Evolutionary conservation across 2,329 filamentous ascomycete genomes (phyloP).

Genomic region (Fusarium liriodendri): DNA sequence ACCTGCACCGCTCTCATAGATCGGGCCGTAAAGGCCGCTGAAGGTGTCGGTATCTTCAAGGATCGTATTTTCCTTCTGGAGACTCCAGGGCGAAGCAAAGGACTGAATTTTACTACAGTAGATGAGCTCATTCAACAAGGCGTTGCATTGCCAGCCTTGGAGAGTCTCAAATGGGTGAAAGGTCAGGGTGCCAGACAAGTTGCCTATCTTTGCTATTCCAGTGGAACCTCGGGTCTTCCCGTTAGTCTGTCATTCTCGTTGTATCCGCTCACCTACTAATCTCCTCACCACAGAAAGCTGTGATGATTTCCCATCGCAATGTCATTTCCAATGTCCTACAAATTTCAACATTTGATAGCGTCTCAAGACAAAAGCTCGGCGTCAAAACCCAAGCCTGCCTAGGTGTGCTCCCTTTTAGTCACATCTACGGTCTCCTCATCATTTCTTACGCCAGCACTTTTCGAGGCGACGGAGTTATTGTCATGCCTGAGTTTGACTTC

Average conservation of each 20-base stretch:
- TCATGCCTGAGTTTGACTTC: slow-evolving; percentile 81
- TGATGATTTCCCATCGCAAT: slow-evolving; percentile 84
- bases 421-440: slow-evolving; percentile 84
- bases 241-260: slow-evolving; percentile 53
- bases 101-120: slow-evolving; percentile 68
- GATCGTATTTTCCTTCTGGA: slow-evolving; percentile 76
- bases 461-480: slow-evolving; percentile 74
- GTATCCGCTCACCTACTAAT: slow-evolving; percentile 44
- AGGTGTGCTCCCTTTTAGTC: slow-evolving; percentile 80
- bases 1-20: slow-evolving; percentile 75
- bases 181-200: slow-evolving; percentile 75
- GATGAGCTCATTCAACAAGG: slow-evolving; percentile 74
- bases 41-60: slow-evolving; percentile 70
- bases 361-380: slow-evolving; percentile 48
- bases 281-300: slow-evolving; percentile 71
- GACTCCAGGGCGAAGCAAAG: slow-evolving; percentile 55
- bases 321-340: slow-evolving; percentile 82
- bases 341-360: slow-evolving; percentile 57
- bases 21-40: slow-evolving; percentile 71
- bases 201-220: slow-evolving; percentile 83
- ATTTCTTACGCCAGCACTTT: slow-evolving; percentile 70
- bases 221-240: slow-evolving; percentile 82
- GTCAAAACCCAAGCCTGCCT: slow-evolving; percentile 61
- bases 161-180: slow-evolving; percentile 66
- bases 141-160: slow-evolving; percentile 59